These are phyloP conservation scores for Tolypocladium album DNA, from an alignment of 2,329 filamentous ascomycete species.

Conservation along the genomic window DNA sequence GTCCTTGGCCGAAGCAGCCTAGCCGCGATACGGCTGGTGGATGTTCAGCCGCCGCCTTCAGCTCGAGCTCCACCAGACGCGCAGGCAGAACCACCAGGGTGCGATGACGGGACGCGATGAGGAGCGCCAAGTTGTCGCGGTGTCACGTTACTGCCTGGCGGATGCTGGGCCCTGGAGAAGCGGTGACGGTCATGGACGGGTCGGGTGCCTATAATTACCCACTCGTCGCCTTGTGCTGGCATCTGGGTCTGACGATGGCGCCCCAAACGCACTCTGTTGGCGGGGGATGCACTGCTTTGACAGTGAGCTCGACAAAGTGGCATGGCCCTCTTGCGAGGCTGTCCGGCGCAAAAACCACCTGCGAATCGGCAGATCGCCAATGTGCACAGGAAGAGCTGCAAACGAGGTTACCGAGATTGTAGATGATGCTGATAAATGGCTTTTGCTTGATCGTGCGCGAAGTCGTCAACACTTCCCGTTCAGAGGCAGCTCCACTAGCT, in stretches of 20 bases:
- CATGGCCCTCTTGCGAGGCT: neutral
- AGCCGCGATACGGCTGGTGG: neutral
- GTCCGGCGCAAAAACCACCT: neutral
- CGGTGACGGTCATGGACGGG: neutral
- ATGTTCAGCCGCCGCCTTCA: neutral
- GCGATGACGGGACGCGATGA: neutral
- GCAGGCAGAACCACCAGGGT: neutral
- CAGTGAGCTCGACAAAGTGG: too few relatives aligned
- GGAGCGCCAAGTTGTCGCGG: neutral
- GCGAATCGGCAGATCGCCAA: neutral
- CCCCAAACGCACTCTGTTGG: neutral
- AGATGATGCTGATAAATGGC: neutral
- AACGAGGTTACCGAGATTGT: too few relatives aligned
- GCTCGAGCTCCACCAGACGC: neutral
- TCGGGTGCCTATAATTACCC: too few relatives aligned
- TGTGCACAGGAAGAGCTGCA: neutral
- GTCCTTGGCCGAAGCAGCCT: neutral
- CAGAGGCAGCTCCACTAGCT: neutral
- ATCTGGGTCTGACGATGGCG: neutral
- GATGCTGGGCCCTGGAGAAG: neutral
- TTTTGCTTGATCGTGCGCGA: neutral
- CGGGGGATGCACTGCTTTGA: too few relatives aligned
- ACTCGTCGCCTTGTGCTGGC: too few relatives aligned
- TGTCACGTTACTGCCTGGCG: neutral
- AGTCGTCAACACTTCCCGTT: neutral